Evolutionary conservation across 768 basidiomycete species (phyloP).

Genomic region (Hygrocybe coccinea): DNA sequence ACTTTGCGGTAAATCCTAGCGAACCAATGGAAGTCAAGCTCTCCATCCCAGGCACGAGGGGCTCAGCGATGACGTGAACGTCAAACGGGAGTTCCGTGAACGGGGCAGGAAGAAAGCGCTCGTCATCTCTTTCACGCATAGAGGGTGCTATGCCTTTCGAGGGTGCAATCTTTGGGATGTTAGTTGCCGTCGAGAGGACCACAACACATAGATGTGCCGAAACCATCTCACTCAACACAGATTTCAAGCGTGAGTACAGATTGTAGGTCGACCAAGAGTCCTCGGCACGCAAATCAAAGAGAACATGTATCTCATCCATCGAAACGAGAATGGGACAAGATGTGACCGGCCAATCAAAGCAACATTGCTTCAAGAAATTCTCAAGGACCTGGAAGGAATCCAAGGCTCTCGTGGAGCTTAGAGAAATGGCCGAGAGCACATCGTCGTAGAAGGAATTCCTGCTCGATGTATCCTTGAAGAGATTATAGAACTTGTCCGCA

Average conservation of each 20-base stretch:
- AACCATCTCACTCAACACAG: constrained; percentile 3
- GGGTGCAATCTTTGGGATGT: constrained; percentile 1
- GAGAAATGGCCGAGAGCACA: background rate
- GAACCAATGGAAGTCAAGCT: constrained; percentile 2
- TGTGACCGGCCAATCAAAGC: constrained; percentile 2
- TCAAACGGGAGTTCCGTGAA: constrained; percentile 6
- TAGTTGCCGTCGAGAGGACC: constrained; percentile 5
- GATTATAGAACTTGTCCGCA: background rate
- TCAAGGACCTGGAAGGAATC: background rate
- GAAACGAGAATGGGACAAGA: constrained; percentile 4
- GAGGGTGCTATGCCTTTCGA: constrained; percentile 1
- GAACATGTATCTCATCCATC: constrained; percentile 8
- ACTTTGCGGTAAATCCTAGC: constrained; percentile 5
- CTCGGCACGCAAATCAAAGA: background rate
- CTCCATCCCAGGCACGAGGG: background rate
- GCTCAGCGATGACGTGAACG: background rate
- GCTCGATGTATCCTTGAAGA: background rate
- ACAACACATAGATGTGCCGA: background rate
- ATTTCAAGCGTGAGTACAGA: constrained; percentile 6
- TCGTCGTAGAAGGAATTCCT: constrained; percentile 1
- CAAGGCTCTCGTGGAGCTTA: background rate
- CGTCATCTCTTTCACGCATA: constrained; percentile 1
- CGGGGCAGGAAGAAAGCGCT: background rate
- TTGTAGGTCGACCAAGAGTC: background rate
- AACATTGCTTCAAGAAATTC: constrained; percentile 1